Conservation (phyloP, 2,329 filamentous ascomycete genomes). For the Biscogniauxia marginata region DNA sequence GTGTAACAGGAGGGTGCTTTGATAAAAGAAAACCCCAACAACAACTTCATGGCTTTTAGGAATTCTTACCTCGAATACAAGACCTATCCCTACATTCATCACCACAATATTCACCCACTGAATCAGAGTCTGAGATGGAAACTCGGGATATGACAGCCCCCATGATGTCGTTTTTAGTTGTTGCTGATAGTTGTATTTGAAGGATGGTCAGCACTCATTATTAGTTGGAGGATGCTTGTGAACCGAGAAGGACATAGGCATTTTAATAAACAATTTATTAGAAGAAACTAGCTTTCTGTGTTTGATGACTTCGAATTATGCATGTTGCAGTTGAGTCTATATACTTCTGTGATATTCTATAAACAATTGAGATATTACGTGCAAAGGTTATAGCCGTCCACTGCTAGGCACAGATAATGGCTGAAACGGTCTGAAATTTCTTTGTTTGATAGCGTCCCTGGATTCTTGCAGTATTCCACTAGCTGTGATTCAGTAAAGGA, state of each 20-base stretch:
- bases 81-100: background rate
- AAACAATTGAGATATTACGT: too few relatives aligned
- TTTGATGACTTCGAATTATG: background rate
- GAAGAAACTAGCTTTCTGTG: background rate
- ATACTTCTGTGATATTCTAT: too few relatives aligned
- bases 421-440: too few relatives aligned
- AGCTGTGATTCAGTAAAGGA: too few relatives aligned
- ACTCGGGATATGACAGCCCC: background rate
- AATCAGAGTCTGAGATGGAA: background rate
- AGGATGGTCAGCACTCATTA: background rate
- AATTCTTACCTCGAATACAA: background rate
- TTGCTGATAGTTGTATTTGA: background rate
- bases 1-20: background rate
- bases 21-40: too few relatives aligned
- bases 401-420: too few relatives aligned
- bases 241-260: background rate
- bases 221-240: background rate
- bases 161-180: background rate
- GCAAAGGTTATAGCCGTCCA: too few relatives aligned
- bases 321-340: background rate
- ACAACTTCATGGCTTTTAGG: background rate
- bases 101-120: background rate
- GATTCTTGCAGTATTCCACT: too few relatives aligned
- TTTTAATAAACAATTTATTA: background rate
- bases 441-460: too few relatives aligned